phyloP scores from a whole-genome alignment of 306 rosid species.

The Fragaria ananassa region DNA sequence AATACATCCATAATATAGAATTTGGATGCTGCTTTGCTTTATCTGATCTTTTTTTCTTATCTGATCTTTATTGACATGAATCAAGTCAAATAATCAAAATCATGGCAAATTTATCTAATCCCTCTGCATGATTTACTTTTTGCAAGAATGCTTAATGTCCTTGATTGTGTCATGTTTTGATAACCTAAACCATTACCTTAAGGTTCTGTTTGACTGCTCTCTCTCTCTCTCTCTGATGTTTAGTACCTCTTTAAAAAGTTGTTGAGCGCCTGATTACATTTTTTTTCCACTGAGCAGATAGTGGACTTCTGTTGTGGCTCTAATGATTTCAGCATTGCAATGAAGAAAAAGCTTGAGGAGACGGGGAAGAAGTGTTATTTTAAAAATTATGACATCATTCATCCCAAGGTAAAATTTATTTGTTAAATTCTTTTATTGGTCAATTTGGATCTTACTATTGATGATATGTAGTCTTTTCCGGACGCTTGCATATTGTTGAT shows the following conservation, averaged over 20 bases:
- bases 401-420: constrained; percentile 59
- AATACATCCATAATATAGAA: background rate
- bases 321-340: constrained; percentile 76
- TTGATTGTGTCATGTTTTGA: background rate
- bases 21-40: constrained; percentile 8
- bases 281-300: constrained; percentile 49
- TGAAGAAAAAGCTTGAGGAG: constrained; percentile 83
- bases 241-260: background rate
- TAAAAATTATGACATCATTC: constrained; percentile 75
- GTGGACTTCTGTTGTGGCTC: constrained; percentile 98
- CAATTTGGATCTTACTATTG: constrained; percentile 1
- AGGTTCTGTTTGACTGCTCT: background rate
- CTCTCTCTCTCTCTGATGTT: background rate
- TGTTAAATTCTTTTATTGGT: constrained; percentile 10
- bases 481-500: background rate
- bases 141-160: background rate
- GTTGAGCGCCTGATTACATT: constrained; percentile 28
- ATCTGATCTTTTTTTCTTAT: background rate
- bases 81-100: background rate
- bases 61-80: background rate
- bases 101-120: background rate
- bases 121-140: background rate
- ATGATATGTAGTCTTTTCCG: background rate
- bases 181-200: background rate
- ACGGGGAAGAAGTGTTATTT: constrained; percentile 67